A percentile compares a stretch with the other conserved stretches of the same genome.
These are phyloP conservation scores for Neurospora hispaniola DNA, from an alignment of 495 filamentous ascomycete genomes.

Conservation along the genomic window DNA sequence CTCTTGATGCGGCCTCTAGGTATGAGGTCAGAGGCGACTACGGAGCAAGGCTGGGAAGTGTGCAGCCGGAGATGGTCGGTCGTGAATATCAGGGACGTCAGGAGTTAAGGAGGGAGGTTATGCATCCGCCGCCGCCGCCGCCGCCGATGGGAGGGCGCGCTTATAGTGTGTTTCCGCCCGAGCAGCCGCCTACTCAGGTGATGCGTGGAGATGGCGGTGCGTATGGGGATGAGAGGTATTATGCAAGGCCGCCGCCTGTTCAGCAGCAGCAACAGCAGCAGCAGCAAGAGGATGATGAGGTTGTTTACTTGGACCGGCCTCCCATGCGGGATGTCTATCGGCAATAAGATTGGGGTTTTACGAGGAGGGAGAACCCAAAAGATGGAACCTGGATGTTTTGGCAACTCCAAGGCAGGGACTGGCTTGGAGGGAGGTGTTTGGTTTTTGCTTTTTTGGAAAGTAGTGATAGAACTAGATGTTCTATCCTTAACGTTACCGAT, in stretches of 20 bases:
- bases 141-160: slow-evolving; percentile 22
- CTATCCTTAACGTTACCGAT: not conserved
- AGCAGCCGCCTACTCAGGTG: slow-evolving; percentile 12
- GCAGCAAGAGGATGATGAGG: slow-evolving; percentile 28
- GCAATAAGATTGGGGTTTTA: not conserved
- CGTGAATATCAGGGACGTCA: slow-evolving; percentile 30
- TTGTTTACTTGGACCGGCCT: slow-evolving; percentile 35
- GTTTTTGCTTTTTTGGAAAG: not conserved
- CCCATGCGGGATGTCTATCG: slow-evolving; percentile 26
- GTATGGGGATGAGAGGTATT: slow-evolving; percentile 25
- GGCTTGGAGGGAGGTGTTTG: not conserved
- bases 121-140: slow-evolving; percentile 12
- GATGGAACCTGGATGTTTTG: not conserved
- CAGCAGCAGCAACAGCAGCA: not conserved
- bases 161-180: slow-evolving; percentile 32
- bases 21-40: slow-evolving; percentile 18
- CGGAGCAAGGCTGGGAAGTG: slow-evolving; percentile 22
- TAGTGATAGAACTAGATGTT: not conserved
- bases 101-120: slow-evolving; percentile 28
- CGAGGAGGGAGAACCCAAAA: not conserved
- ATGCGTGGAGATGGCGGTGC: slow-evolving; percentile 26
- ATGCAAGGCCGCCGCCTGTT: slow-evolving; percentile 10
- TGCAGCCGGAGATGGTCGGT: slow-evolving; percentile 29
- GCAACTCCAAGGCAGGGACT: not conserved
- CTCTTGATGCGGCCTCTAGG: slow-evolving; percentile 1